These are phyloP conservation scores for Suillus lakei DNA, from an alignment of 768 basidiomycete species.

Conservation along the genomic window DNA sequence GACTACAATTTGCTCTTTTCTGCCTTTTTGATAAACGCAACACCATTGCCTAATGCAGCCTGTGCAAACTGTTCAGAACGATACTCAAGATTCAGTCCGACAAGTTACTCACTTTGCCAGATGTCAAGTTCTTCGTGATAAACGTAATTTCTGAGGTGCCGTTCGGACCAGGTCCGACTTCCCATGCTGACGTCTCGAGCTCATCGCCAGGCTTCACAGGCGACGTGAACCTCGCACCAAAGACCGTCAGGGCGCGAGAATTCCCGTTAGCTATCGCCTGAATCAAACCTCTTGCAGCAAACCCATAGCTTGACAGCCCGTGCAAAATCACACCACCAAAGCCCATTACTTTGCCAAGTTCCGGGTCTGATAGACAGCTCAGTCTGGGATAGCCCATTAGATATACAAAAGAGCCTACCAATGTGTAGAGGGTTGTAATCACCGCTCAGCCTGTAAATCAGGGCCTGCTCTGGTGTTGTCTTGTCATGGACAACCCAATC, in stretches of 20 bases:
- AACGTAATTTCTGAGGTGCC: slow-evolving; percentile 66
- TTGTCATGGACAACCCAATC: slow-evolving; percentile 66
- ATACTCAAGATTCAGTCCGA: slow-evolving; percentile 3
- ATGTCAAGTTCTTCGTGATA: slow-evolving; percentile 60
- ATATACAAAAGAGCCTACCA: slow-evolving; percentile 42
- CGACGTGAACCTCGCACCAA: slow-evolving; percentile 78
- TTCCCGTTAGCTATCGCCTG: slow-evolving; percentile 64
- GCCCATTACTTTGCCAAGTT: slow-evolving; percentile 70
- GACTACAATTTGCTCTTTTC: slow-evolving; percentile 48
- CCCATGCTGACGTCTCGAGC: slow-evolving; percentile 81
- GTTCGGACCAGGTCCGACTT: slow-evolving; percentile 66
- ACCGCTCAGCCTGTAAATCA: slow-evolving; percentile 74
- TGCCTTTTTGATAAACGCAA: slow-evolving; percentile 64
- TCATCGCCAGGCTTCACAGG: slow-evolving; percentile 85
- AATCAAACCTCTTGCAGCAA: slow-evolving; percentile 78
- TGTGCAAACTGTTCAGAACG: slow-evolving; percentile 20
- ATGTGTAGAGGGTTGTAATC: slow-evolving; percentile 84
- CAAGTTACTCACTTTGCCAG: slow-evolving; percentile 54
- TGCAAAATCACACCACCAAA: slow-evolving; percentile 89
- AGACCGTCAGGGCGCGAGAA: slow-evolving; percentile 64
- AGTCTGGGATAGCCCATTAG: neutral
- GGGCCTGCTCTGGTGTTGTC: slow-evolving; percentile 68
- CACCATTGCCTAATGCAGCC: slow-evolving; percentile 62
- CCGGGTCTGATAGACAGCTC: slow-evolving; percentile 56
- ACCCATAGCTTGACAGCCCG: slow-evolving; percentile 82